Percentiles rank a stretch among this genome's conserved stretches.
Conservation (phyloP, 2,329 filamentous ascomycete genomes). For the Zarea fungicola region DNA sequence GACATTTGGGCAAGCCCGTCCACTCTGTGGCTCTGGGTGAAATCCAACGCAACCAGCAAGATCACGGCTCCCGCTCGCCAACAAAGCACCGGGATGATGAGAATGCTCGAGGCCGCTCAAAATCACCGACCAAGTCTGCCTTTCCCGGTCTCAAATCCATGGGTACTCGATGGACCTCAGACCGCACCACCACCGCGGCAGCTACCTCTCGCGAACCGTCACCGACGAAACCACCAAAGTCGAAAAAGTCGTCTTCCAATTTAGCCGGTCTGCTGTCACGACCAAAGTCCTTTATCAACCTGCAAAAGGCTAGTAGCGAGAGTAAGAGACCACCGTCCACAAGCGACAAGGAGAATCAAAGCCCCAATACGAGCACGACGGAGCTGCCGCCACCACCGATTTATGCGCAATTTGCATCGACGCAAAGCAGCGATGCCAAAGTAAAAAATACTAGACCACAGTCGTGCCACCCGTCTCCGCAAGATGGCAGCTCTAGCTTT, state of each 20-base stretch:
- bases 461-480: constrained; percentile 9
- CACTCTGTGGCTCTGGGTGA: constrained; percentile 48
- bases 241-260: constrained; percentile 78
- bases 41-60: constrained; percentile 51
- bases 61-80: constrained; percentile 33
- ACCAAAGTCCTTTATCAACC: constrained; percentile 66
- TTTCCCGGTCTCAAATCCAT: constrained; percentile 39
- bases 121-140: constrained; percentile 41
- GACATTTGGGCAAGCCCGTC: not conserved
- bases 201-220: constrained; percentile 44
- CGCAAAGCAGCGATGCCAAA: constrained; percentile 33
- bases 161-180: constrained; percentile 32
- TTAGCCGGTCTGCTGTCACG: constrained; percentile 71
- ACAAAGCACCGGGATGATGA: constrained; percentile 33
- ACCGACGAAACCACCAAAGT: constrained; percentile 59
- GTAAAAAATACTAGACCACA: constrained; percentile 13
- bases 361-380: constrained; percentile 38
- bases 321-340: constrained; percentile 47
- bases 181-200: too few species aligned
- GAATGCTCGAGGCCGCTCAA: constrained; percentile 35
- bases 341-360: constrained; percentile 74
- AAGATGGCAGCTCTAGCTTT: not conserved
- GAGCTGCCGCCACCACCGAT: constrained; percentile 57
- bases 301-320: constrained; percentile 49
- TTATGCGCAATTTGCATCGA: constrained; percentile 63